Evolutionary conservation across 805 yeast genomes (phyloP).

Genomic region (Barnettozyma populi): DNA sequence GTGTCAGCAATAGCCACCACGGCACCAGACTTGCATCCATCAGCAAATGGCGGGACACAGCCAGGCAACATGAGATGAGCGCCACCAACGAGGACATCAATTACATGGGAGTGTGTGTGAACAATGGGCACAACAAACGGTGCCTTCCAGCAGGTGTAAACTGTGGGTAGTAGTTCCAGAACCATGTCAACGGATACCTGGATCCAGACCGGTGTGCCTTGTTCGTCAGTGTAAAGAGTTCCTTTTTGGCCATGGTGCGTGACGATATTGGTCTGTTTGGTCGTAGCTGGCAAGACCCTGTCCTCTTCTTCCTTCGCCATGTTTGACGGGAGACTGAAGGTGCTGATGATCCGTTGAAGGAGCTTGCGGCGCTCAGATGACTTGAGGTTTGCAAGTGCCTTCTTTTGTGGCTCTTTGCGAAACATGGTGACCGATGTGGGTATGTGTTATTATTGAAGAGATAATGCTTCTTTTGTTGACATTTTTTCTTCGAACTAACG

Average conservation of each 20-base stretch:
- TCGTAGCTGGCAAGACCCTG: slow-evolving; percentile 16
- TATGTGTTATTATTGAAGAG: too few relatives aligned
- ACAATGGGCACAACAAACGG: slow-evolving; percentile 65
- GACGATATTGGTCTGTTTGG: slow-evolving; percentile 62
- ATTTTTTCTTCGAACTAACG: not conserved
- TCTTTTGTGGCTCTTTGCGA: slow-evolving; percentile 42
- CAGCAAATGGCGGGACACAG: slow-evolving; percentile 51
- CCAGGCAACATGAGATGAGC: slow-evolving; percentile 83
- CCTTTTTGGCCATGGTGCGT: slow-evolving; percentile 51
- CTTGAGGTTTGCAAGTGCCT: slow-evolving; percentile 74
- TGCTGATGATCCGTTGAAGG: slow-evolving; percentile 36
- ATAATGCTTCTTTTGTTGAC: not conserved
- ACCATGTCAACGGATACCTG: slow-evolving; percentile 42
- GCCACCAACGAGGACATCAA: slow-evolving; percentile 66
- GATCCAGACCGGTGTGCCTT: slow-evolving; percentile 71
- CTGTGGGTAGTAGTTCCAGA: slow-evolving; percentile 53
- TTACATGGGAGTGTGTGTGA: slow-evolving; percentile 67
- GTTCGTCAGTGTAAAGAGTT: slow-evolving; percentile 55
- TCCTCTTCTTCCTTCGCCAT: slow-evolving; percentile 21
- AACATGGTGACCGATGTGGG: slow-evolving; percentile 38
- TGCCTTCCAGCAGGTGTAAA: slow-evolving; percentile 65
- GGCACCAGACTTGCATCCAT: slow-evolving; percentile 40
- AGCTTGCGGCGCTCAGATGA: slow-evolving; percentile 70
- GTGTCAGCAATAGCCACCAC: slow-evolving; percentile 69
- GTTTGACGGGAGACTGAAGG: slow-evolving; percentile 35